Evolutionary conservation across 805 yeast genomes (phyloP), one percentile per base, ranked within the genome.

Genomic region (Isabelozyma rhagii): DNA sequence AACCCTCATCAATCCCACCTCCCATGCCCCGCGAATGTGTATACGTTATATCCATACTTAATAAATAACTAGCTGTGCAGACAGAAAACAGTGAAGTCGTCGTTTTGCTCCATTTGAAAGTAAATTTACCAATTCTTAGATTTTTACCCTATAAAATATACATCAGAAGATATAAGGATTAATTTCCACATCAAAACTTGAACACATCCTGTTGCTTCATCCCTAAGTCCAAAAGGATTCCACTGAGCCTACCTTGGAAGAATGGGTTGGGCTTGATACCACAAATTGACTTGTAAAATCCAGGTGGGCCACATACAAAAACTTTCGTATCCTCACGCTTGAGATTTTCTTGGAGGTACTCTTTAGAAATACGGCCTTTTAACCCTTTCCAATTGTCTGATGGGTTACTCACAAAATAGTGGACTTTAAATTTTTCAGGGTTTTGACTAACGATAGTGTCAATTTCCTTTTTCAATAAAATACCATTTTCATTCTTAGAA

Each of bases 201-300:
- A 21, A 21, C 25, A 21, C 25, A 21, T 21, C 25, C 25, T 21
- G 25, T 21, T 21, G 25, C 25, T 21, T 21, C 25, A 21, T 4
- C 3, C 25, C 25, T 21, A 31, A 31, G 36, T 31, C 36, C n/a
- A 31, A 13, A 31, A 31, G 36, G n/a, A 31, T 31, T 13, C 36
- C 36, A 4, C 36, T 31, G 10, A 31, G 36, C 36, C 36, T 9
- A 8, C 36, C 36, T 31, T 31, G 36, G 36, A 31, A 31, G 36
- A 31, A 31, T 2, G 36, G 36, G 10, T 31, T 31, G 36, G 36
- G 36, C 3, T 31, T 31, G 36, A 13, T 9, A 13, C 36, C 36
- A 31, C 36, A 31, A 13, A 31, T 31, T 5, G 36, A 31, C 36
- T 31, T 31, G 54, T 41, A 61, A 58, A 39, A 51, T 11, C 27